Evolutionary conservation across 441 rosid species (phyloP), one percentile per base, ranked within the genome.

Genomic region (Syzygium malaccense): DNA sequence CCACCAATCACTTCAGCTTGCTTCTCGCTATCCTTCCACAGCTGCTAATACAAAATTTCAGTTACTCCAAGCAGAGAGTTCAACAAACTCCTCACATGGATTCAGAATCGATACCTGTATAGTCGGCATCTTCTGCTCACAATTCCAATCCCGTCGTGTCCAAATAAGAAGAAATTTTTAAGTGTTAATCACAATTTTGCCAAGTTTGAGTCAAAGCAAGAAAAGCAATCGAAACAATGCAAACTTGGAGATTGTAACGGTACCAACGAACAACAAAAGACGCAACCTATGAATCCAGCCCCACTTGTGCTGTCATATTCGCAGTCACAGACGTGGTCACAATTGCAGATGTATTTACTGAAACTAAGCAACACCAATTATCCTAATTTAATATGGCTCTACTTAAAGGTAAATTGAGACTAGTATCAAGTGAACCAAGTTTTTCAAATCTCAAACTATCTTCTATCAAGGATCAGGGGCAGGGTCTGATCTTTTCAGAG

Each of bases 121-220:
- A 8, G 98, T 94, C 41, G 99, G 99, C 98, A 96, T 97, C 92
- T 96, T 96, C 98, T 97, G 95, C 75, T 57, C 71, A 86, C 75
- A 88, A 90, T 87, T 79, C 53, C 62, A 23, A 9, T 60, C 55
- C 84, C 87, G 53, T 57, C 32, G 17, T 71, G 86, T 62, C 30
- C 92, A 91, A 86, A 91, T 88, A 92, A 87, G 32, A 93, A 91
- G 86, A 85, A 37, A 87, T 0, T 51, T 87, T 75, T 78, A 56
- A 85, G 55, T 30, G 53, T 90, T 80, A 90, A 85, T 89, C 89
- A 90, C 75, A 87, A 58, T 55, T 89, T 75, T 90, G 89, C 53
- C 49, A 58, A 55, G 45, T 20, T 85, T 87, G 80, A 8, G 53
- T 84, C 86, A 88, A 51, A 56, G 48, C 83, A 89, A 79, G 55